Base-by-base conservation (phyloP, 2,329 filamentous ascomycete species). In the Clonostachys rosea region DNA sequence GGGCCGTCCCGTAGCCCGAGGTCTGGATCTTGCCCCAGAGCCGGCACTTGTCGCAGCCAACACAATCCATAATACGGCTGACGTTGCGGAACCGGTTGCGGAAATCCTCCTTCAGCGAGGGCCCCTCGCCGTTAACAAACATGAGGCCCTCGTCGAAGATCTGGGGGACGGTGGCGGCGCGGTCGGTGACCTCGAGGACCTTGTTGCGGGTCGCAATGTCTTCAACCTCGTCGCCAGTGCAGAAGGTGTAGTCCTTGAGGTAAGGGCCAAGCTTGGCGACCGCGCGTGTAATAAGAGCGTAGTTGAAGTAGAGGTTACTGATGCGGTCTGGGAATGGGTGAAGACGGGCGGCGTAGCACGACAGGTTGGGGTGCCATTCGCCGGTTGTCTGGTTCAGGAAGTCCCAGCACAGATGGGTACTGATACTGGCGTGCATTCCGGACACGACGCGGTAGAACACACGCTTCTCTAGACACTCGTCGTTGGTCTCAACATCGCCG, bases 301-400 rank as follows among this genome's bases (percentile, higher is more conserved):
- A 99, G 79, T 99, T 97, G 75, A 99, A 99, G 74, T 99, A 99
- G 44, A 99, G 78, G 67, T 99, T 99, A 56, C 91, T 94, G 60
- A 99, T 88, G 50, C 92, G 87, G 56, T 99, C 94, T 0, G 92
- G 90, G 63, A 88, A 83, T 18, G 78, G 75, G 66, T 96, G 89
- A 14, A 99, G 79, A n/a, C 94, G 84, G 34, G 84, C 73, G 61
- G 88, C 83, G 76, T 96, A 99, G 75, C 94, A 99, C 52, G 84
- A 75, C 46, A 95, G 66, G 59, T 99, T 99, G 20, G 91, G 91
- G 44, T 86, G 83, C 94, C 94, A 99, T 67, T 90, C 72, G 49
- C 94, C 94, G 0, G 92, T 96, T 2, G 87, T 91, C 70, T 96
- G 91, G 68, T 99, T 96, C 53, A 97, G 74, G 59, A 94, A 96